A percentile compares a stretch with the other conserved stretches of the same genome.
phyloP scores from a whole-genome alignment of 2,329 filamentous ascomycete species.

The Sporothrix dimorphospora region DNA sequence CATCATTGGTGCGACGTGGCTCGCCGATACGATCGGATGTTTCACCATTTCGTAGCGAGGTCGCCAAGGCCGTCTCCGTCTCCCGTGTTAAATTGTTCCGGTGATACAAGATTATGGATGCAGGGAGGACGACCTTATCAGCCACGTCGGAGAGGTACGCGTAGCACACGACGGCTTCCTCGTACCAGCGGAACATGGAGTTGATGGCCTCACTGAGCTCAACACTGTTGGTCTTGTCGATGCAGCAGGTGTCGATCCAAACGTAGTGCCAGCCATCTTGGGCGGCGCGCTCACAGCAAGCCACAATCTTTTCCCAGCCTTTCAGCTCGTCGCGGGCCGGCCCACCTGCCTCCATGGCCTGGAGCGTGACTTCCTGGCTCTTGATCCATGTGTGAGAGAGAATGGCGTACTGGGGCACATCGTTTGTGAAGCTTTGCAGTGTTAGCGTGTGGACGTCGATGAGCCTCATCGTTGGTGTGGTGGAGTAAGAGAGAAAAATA shows the following conservation, averaged over 20 bases:
- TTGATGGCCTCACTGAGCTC: constrained; percentile 34
- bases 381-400: neutral
- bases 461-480: neutral
- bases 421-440: neutral
- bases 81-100: too few relatives aligned
- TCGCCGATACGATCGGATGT: too few relatives aligned
- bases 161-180: constrained; percentile 25
- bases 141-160: constrained; percentile 26
- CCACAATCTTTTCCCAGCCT: neutral
- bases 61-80: too few relatives aligned
- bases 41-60: neutral
- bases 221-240: constrained; percentile 31
- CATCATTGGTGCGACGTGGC: neutral
- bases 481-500: too few relatives aligned
- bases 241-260: constrained; percentile 35
- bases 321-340: neutral
- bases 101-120: too few relatives aligned
- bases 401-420: neutral
- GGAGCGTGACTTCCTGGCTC: neutral
- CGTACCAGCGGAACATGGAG: constrained; percentile 35
- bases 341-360: neutral
- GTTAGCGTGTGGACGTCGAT: neutral
- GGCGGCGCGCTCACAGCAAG: neutral
- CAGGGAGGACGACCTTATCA: neutral
- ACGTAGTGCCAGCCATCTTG: constrained; percentile 16